These are phyloP conservation scores for Hebeloma cylindrosporum DNA, from an alignment of 768 basidiomycete species.

Conservation along the genomic window DNA sequence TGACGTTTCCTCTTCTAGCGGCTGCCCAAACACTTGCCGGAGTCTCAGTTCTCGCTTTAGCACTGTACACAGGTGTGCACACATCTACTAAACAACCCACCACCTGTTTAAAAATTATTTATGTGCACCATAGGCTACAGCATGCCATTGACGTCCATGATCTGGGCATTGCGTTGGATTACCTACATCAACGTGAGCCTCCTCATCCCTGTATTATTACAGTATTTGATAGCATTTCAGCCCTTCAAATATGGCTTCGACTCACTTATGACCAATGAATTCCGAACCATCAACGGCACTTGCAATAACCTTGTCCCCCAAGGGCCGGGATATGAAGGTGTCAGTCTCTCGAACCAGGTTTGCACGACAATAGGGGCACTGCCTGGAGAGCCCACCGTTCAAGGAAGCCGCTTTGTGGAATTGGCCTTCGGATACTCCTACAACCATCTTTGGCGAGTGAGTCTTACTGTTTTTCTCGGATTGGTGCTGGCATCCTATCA, in stretches of 20 bases:
- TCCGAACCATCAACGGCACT: conserved; percentile 61
- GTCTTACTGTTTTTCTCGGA: conserved; percentile 12
- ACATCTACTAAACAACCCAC: background rate
- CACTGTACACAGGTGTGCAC: conserved; percentile 24
- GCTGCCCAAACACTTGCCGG: conserved; percentile 56
- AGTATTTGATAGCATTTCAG: background rate
- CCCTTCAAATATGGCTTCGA: conserved; percentile 64
- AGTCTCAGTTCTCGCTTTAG: conserved; percentile 27
- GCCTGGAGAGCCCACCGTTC: conserved; percentile 55
- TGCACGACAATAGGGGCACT: conserved; percentile 69
- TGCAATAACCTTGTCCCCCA: conserved; percentile 60
- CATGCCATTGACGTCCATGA: conserved; percentile 61
- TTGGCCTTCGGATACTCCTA: conserved; percentile 48
- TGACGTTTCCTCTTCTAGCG: conserved; percentile 16
- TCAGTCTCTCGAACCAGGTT: conserved; percentile 63
- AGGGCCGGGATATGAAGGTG: conserved; percentile 58
- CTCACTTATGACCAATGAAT: conserved; percentile 75
- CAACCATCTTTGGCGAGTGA: conserved; percentile 41
- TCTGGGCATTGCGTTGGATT: conserved; percentile 66
- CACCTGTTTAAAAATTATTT: background rate
- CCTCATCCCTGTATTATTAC: background rate
- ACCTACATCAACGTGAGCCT: conserved; percentile 55
- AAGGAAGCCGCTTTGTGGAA: conserved; percentile 52
- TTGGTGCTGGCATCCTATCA: background rate
- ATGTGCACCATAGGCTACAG: conserved; percentile 21